These are phyloP conservation scores for Karstenula rhodostoma DNA, from an alignment of 2,329 filamentous ascomycete genomes.

Conservation along the genomic window DNA sequence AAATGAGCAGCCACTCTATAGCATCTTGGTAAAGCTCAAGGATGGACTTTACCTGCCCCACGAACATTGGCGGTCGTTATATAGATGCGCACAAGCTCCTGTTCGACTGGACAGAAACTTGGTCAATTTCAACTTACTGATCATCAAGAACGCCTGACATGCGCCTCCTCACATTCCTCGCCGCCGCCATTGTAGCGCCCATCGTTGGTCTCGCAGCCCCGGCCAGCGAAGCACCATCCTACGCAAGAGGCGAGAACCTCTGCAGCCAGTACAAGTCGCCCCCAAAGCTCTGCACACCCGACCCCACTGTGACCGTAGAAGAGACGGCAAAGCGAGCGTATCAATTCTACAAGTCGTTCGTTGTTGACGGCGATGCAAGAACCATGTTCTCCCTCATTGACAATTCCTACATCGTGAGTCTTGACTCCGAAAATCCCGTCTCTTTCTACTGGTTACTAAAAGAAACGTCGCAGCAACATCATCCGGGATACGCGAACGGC, in stretches of 20 bases:
- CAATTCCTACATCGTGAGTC: constrained; percentile 23
- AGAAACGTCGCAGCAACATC: constrained; percentile 22
- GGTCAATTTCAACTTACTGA: neutral
- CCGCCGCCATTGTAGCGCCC: constrained; percentile 18
- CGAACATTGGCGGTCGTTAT: neutral
- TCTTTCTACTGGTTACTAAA: neutral
- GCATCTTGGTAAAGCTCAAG: constrained; percentile 12
- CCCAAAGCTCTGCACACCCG: constrained; percentile 24
- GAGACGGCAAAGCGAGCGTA: constrained; percentile 28
- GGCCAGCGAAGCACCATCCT: constrained; percentile 6
- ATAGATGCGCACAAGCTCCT: neutral
- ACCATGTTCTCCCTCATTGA: constrained; percentile 33
- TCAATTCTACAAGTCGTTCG: constrained; percentile 29
- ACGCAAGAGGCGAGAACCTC: constrained; percentile 23
- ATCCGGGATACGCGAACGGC: constrained; percentile 23
- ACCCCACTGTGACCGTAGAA: constrained; percentile 23
- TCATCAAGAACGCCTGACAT: constrained; percentile 6
- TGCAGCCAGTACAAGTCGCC: constrained; percentile 27
- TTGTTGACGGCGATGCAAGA: constrained; percentile 28
- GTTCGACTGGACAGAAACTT: neutral
- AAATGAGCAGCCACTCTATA: constrained; percentile 20
- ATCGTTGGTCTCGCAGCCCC: constrained; percentile 26
- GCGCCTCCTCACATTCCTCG: constrained; percentile 18
- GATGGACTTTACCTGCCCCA: neutral
- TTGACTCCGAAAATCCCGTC: neutral